Evolutionary conservation across 768 basidiomycete genomes (phyloP), one percentile per base, ranked within the genome.

Genomic region (Steccherinum ochraceum): DNA sequence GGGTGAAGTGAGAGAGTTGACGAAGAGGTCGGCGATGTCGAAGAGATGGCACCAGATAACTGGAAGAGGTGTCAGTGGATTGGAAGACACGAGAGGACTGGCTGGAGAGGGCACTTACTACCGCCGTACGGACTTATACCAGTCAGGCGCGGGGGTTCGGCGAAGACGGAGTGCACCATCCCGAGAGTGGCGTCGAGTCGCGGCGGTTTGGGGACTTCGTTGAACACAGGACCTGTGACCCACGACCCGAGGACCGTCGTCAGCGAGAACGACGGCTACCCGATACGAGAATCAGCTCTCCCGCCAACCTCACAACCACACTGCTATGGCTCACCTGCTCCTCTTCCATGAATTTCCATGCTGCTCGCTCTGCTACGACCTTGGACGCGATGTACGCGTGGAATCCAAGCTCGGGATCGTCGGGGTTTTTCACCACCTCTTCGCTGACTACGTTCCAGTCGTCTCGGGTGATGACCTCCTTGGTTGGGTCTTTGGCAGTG

Each of bases 11-110:
- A 47, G 27, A 12, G 46, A 47, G 13, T 21, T 25, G 13, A 47
- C 25, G 46, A 47, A 47, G 3, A 47, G 26, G 27, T 47, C 46
- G 12, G 46, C 46, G 24, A 30, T 18, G 24, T 47, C 46, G 46
- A 26, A 47, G 3, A 27, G 24, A 25, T 47, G 24, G 27, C 19
- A 19, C 44, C 44, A 45, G 13, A 24, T 16, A 16, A 24, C 44
- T 45, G 44, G n/a, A n/a, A n/a, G n/a, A n/a, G n/a, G n/a, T n/a
- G n/a, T n/a, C n/a, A n/a, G n/a, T n/a, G n/a, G n/a, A n/a, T n/a
- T n/a, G n/a, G n/a, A n/a, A n/a, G n/a, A n/a, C n/a, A n/a, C n/a
- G n/a, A n/a, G n/a, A n/a, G n/a, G n/a, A n/a, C n/a, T n/a, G n/a
- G n/a, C n/a, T n/a, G n/a, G n/a, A n/a, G 10, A 27, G 16, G 12